Evolutionary conservation across 495 filamentous ascomycete species (phyloP).

Genomic region (Penicillium samsonianum): DNA sequence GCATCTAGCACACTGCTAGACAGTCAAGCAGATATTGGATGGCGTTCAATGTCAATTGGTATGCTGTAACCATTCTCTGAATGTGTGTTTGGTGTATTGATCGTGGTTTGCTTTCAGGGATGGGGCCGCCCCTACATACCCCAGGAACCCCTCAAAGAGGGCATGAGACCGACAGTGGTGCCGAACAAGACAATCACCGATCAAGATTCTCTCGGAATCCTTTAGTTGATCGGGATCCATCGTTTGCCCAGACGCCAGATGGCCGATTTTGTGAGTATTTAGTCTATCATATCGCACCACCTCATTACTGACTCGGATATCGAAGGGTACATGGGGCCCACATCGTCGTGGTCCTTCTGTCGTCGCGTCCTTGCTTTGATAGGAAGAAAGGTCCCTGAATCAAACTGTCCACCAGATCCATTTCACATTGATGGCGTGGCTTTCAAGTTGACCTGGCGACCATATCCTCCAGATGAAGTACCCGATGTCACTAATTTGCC

Average conservation of each 20-base stretch:
- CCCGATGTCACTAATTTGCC: conserved; percentile 39
- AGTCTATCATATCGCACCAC: no score
- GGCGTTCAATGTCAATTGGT: conserved; percentile 15
- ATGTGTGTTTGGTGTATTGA: background rate
- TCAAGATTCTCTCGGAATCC: conserved; percentile 35
- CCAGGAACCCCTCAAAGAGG: conserved; percentile 6
- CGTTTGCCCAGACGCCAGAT: conserved; percentile 34
- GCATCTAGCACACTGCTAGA: conserved; percentile 4
- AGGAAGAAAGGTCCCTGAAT: conserved; percentile 29
- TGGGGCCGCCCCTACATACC: conserved; percentile 5
- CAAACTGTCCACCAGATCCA: conserved; percentile 31
- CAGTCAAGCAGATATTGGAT: conserved; percentile 4
- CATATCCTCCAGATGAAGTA: conserved; percentile 26
- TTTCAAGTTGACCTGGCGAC: conserved; percentile 41
- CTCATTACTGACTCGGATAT: conserved; percentile 3
- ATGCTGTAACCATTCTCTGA: background rate
- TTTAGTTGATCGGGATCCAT: conserved; percentile 32
- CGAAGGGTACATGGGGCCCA: conserved; percentile 36
- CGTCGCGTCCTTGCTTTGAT: conserved; percentile 33
- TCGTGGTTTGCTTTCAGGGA: conserved; percentile 1
- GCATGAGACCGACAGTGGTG: conserved; percentile 6
- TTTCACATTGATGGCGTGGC: conserved; percentile 40
- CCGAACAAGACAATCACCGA: conserved; percentile 20
- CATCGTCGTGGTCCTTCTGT: conserved; percentile 40
- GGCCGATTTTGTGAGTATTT: conserved; percentile 30